Conservation (phyloP, 192 early-diverging fungal genomes). For the Rhizophagus clarus region DNA sequence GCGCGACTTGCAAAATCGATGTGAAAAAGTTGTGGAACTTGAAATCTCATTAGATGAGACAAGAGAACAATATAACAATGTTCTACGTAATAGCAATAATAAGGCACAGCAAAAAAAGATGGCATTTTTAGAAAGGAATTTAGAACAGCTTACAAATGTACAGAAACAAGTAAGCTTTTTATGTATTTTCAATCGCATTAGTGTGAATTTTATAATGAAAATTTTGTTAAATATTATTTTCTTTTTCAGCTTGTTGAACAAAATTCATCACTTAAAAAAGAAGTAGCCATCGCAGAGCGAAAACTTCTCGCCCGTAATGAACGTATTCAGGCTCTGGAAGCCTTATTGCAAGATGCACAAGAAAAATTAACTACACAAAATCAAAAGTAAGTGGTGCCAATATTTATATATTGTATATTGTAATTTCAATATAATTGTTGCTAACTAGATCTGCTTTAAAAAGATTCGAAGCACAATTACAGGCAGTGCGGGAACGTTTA, state of each 20-base stretch:
- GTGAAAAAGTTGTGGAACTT: constrained; percentile 97
- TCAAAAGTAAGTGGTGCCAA: constrained; percentile 49
- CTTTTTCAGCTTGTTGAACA: constrained; percentile 81
- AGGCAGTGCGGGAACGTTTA: constrained; percentile 74
- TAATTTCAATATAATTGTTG: not conserved
- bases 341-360: constrained; percentile 80
- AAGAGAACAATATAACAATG: constrained; percentile 90
- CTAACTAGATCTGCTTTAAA: not conserved
- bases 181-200: not conserved
- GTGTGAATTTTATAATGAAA: not conserved
- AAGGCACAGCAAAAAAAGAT: constrained; percentile 94
- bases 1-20: constrained; percentile 96
- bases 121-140: constrained; percentile 95
- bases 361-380: constrained; percentile 79
- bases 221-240: constrained; percentile 5
- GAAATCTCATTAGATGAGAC: constrained; percentile 97
- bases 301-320: constrained; percentile 92
- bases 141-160: constrained; percentile 94
- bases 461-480: constrained; percentile 83
- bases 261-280: constrained; percentile 96
- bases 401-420: not conserved
- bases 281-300: constrained; percentile 84
- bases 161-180: constrained; percentile 75
- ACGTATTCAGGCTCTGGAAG: constrained; percentile 90
- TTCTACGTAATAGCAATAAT: constrained; percentile 80